phyloP scores from a whole-genome alignment of 257 asterid genomes.

The Scutellaria baicalensis region DNA sequence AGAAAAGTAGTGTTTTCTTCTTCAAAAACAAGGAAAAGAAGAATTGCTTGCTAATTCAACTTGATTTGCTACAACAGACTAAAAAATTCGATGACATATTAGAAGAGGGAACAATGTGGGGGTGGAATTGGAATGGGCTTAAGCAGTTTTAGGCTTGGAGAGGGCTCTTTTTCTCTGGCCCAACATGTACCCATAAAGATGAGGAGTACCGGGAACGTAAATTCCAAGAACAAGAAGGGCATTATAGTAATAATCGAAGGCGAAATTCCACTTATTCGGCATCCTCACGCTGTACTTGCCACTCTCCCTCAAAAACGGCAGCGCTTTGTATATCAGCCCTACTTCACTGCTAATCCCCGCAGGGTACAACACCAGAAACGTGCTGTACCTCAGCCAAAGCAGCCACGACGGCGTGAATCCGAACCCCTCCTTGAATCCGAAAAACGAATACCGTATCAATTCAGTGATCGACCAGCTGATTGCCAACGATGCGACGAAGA shows the following conservation, averaged over 20 bases:
- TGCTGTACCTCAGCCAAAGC: conserved; percentile 92
- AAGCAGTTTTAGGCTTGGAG: conserved; percentile 58
- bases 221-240: conserved; percentile 51
- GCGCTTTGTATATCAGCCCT: conserved; percentile 63
- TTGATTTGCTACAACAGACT: too few relatives aligned
- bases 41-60: too few relatives aligned
- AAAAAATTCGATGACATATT: too few relatives aligned
- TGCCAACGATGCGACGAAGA: conserved; percentile 57
- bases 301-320: conserved; percentile 65
- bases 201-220: conserved; percentile 86
- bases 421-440: conserved; percentile 76
- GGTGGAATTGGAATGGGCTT: not conserved
- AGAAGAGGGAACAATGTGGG: too few relatives aligned
- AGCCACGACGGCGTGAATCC: conserved; percentile 83
- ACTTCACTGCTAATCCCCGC: conserved; percentile 83
- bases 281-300: conserved; percentile 57
- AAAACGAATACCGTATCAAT: conserved; percentile 73
- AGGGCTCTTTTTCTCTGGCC: conserved; percentile 88
- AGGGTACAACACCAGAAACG: conserved; percentile 78
- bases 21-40: too few relatives aligned
- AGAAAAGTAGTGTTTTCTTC: too few relatives aligned
- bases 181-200: conserved; percentile 74
- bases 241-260: conserved; percentile 66
- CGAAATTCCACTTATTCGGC: conserved; percentile 81
- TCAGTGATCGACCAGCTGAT: conserved; percentile 93